A percentile compares a stretch with the other conserved stretches of the same genome.
Conservation (phyloP, 495 filamentous ascomycete species). For the Massariosphaeria phaeospora region DNA sequence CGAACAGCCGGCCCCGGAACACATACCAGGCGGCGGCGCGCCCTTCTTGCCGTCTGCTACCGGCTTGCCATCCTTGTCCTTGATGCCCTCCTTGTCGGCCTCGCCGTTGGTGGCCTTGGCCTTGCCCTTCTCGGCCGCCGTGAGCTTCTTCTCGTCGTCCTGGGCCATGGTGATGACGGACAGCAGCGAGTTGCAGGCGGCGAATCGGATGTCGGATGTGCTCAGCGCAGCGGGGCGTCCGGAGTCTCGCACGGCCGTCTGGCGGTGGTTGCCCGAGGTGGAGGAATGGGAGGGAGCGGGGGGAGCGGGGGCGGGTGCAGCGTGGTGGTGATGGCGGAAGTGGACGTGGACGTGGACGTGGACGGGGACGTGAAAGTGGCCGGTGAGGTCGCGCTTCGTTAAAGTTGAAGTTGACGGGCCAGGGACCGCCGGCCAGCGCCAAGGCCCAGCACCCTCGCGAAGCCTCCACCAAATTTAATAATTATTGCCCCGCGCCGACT, state of each 20-base stretch:
- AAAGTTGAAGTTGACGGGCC: too few species aligned
- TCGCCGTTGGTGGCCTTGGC: conserved; percentile 55
- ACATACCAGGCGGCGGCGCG: conserved; percentile 35
- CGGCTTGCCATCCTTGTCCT: conserved; percentile 61
- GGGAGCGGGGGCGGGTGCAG: neutral
- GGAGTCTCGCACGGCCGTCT: neutral
- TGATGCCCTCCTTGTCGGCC: conserved; percentile 63
- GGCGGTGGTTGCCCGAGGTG: too few species aligned
- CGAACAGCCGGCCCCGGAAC: conserved; percentile 6
- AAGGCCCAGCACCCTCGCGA: too few species aligned
- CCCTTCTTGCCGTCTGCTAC: conserved; percentile 66
- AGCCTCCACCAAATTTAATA: too few species aligned
- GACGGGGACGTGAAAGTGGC: conserved; percentile 6
- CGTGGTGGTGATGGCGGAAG: neutral
- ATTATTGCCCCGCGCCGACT: too few species aligned
- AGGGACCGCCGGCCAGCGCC: too few species aligned
- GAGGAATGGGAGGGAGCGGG: neutral
- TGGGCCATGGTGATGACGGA: too few species aligned
- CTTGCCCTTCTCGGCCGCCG: conserved; percentile 88
- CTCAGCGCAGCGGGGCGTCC: neutral
- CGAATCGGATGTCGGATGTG: too few species aligned
- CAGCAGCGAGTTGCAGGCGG: too few species aligned
- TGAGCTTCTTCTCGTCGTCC: conserved; percentile 74
- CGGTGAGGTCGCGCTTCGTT: neutral
- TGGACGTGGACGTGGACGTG: neutral